phyloP scores from a whole-genome alignment of 805 yeast species.

The Clavispora carvajalis region DNA sequence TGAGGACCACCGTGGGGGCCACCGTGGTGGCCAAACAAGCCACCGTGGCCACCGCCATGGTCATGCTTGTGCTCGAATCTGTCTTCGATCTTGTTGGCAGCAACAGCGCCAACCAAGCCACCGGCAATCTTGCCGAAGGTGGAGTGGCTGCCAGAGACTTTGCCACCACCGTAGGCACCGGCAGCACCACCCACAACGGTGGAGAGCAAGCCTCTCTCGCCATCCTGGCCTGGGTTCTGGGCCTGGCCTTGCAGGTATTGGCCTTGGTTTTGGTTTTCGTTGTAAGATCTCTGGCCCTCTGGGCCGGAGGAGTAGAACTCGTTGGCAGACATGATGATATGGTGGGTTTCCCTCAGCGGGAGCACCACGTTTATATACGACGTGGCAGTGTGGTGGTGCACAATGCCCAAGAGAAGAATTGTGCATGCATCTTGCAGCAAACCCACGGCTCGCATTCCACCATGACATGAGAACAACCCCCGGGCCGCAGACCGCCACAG shows the following conservation, averaged over 20 bases:
- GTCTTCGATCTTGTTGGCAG: conserved; percentile 47
- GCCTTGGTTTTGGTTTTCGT: conserved; percentile 13
- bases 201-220: conserved; percentile 24
- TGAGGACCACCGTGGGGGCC: conserved; percentile 5
- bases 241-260: conserved; percentile 1
- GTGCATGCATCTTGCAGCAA: not conserved
- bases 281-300: conserved; percentile 13
- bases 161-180: conserved; percentile 33
- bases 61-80: conserved; percentile 20
- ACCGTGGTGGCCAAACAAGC: not conserved
- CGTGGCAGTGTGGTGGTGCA: not conserved
- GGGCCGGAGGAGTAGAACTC: conserved; percentile 46
- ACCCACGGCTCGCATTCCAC: too few relatives aligned
- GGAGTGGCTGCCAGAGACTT: conserved; percentile 28
- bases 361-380: not conserved
- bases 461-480: too few relatives aligned
- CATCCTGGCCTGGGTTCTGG: conserved; percentile 15
- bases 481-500: too few relatives aligned
- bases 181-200: conserved; percentile 27
- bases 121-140: conserved; percentile 46
- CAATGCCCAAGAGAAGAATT: not conserved
- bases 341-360: too few relatives aligned
- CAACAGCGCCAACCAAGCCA: conserved; percentile 51
- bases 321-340: conserved; percentile 50
- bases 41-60: not conserved